A percentile compares a stretch with the other conserved stretches of the same genome.
Conservation (phyloP, 306 rosid genomes). For the Quercus parvula region DNA sequence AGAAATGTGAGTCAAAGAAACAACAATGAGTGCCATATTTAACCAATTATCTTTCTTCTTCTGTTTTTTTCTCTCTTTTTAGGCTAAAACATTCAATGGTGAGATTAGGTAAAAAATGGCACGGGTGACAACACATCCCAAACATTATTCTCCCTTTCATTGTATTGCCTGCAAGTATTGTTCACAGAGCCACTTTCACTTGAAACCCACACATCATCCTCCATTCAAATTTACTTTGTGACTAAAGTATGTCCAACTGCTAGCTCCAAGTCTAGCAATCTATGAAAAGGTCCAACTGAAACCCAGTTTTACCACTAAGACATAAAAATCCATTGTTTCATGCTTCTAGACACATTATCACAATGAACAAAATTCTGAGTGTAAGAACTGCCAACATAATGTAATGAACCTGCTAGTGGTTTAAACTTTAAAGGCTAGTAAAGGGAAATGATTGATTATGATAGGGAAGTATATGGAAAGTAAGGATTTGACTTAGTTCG, state of each 20-base stretch:
- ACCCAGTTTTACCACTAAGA: background rate
- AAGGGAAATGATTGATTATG: too few species aligned
- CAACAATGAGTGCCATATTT: too few species aligned
- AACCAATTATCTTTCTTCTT: too few species aligned
- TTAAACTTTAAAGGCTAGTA: too few species aligned
- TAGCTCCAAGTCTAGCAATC: background rate
- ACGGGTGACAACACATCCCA: background rate
- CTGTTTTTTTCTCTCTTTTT: too few species aligned
- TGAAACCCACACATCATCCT: background rate
- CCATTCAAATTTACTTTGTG: background rate
- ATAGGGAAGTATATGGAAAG: too few species aligned
- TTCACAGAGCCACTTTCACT: background rate
- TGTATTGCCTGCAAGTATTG: background rate
- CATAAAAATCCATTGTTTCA: background rate
- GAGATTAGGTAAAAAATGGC: too few species aligned
- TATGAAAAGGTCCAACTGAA: background rate
- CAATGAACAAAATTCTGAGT: background rate
- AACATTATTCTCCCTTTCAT: background rate
- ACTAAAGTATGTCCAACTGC: background rate
- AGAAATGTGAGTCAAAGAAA: too few species aligned
- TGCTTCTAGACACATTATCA: background rate
- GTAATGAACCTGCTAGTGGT: too few species aligned
- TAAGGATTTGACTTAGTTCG: too few species aligned
- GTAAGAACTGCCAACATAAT: background rate
- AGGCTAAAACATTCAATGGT: too few species aligned